A percentile compares a stretch with the other conserved stretches of the same genome.
Conservation (phyloP, 208 protist genomes). For the Wallacemonas rigidus region DNA sequence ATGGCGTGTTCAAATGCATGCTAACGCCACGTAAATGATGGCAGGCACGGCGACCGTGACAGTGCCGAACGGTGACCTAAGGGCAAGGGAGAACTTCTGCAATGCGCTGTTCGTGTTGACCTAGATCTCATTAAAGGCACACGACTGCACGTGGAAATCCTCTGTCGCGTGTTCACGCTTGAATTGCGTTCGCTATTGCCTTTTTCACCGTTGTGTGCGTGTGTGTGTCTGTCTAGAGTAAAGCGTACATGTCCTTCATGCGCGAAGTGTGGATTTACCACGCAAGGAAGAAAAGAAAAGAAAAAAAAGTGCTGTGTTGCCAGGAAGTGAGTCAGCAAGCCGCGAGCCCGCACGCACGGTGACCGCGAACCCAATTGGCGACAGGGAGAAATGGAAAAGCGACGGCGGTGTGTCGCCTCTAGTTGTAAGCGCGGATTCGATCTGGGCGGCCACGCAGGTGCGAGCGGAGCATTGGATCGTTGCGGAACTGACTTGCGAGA, state of each 20-base stretch:
- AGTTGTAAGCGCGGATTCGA: conserved; percentile 37
- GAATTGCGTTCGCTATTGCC: no score
- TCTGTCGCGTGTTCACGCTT: no score
- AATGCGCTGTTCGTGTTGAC: no score
- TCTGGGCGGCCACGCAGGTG: conserved; percentile 39
- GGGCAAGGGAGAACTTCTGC: no score
- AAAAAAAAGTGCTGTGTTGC: conserved; percentile 16
- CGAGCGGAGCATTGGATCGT: conserved; percentile 38
- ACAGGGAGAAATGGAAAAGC: conserved; percentile 27
- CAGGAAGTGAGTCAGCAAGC: not conserved
- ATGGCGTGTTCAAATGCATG: no score
- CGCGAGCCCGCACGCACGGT: no score
- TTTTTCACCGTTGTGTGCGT: not conserved
- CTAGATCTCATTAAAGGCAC: no score
- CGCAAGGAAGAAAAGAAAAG: conserved; percentile 19
- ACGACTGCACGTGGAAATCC: no score
- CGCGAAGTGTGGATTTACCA: not conserved
- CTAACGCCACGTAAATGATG: no score
- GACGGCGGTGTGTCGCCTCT: not conserved
- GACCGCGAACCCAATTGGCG: not conserved
- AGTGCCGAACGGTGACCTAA: no score
- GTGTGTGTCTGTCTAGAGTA: conserved; percentile 11
- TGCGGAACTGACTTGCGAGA: conserved; percentile 57
- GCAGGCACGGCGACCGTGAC: no score
- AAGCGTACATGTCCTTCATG: conserved; percentile 1